Evolutionary conservation across 2,329 filamentous ascomycete genomes (phyloP).

Genomic region (Aspergillus texensis): DNA sequence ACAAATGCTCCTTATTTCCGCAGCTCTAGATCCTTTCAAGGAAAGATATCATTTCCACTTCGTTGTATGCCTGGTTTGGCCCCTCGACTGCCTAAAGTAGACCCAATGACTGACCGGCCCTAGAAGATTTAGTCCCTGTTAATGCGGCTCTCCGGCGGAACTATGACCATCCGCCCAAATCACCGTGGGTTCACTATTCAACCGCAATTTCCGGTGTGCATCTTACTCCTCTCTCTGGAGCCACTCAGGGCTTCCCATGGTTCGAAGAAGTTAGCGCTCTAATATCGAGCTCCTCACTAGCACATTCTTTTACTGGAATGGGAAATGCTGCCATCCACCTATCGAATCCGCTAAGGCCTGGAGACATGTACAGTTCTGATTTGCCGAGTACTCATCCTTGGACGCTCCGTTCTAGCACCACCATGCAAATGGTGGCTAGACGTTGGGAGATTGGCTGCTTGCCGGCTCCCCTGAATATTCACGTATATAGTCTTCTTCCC

Average conservation of each 20-base stretch:
- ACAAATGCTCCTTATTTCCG: background rate
- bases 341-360: background rate
- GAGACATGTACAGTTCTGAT: background rate
- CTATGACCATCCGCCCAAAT: background rate
- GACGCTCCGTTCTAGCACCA: background rate
- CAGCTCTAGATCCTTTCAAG: background rate
- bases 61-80: background rate
- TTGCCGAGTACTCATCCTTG: background rate
- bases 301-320: background rate
- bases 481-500: constrained; percentile 7
- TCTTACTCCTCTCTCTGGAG: background rate
- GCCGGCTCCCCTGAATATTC: background rate
- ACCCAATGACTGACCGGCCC: background rate
- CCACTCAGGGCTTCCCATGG: constrained; percentile 8
- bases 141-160: constrained; percentile 2
- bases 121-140: background rate
- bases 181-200: background rate
- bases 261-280: background rate
- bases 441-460: background rate
- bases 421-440: background rate
- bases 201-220: constrained; percentile 2
- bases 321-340: background rate
- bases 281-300: background rate
- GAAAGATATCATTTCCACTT: background rate
- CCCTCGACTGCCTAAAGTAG: background rate